Percentiles rank a stretch among this genome's conserved stretches.
Evolutionary conservation across 495 filamentous ascomycete species (phyloP).

Genomic region (Clavariopsis aquatica): DNA sequence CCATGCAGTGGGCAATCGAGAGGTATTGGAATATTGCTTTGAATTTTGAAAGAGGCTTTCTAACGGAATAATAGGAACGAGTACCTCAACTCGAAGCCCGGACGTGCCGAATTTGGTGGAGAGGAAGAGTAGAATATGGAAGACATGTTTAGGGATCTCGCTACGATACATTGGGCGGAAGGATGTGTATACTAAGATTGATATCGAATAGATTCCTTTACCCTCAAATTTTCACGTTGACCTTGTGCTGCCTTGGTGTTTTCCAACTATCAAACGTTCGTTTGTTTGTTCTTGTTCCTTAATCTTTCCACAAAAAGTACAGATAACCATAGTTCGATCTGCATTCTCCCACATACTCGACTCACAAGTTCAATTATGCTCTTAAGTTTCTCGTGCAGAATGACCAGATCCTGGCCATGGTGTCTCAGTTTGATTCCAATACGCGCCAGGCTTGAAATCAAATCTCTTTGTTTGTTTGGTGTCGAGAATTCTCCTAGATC

Average conservation of each 20-base stretch:
- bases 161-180: background rate
- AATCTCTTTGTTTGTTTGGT: too few relatives aligned
- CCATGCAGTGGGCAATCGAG: constrained; percentile 84
- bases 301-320: too few relatives aligned
- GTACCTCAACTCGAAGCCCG: constrained; percentile 88
- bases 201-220: constrained; percentile 18
- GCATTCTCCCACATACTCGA: too few relatives aligned
- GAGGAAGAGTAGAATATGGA: constrained; percentile 47
- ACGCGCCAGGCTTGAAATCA: background rate
- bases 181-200: constrained; percentile 19
- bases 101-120: constrained; percentile 58
- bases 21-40: constrained; percentile 53
- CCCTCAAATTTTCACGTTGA: background rate
- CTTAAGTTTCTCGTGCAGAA: background rate
- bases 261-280: background rate
- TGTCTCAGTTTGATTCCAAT: background rate
- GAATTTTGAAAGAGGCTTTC: constrained; percentile 9
- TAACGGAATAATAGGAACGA: constrained; percentile 64
- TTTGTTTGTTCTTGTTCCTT: too few relatives aligned
- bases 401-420: background rate
- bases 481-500: too few relatives aligned
- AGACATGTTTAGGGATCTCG: background rate
- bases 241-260: background rate
- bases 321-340: too few relatives aligned
- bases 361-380: background rate